A percentile compares a stretch with the other conserved stretches of the same genome.
Evolutionary conservation across 768 basidiomycete species (phyloP).

Genomic region (Boletus patriciae): DNA sequence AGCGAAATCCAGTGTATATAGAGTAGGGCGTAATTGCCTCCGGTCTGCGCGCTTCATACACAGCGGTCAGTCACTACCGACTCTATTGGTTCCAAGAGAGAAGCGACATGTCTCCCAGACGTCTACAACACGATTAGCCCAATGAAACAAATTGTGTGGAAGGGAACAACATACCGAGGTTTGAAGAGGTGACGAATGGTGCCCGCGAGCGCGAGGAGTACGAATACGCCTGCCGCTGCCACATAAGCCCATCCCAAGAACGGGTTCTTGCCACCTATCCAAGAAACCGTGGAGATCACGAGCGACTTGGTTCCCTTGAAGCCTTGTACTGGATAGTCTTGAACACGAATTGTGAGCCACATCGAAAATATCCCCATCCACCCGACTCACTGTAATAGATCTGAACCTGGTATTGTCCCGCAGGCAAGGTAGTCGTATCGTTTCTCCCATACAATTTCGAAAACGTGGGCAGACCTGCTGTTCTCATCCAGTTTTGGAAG

Average conservation of each 20-base stretch:
- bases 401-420: constrained; percentile 73
- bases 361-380: not conserved
- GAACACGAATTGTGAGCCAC: constrained; percentile 4
- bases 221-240: constrained; percentile 82
- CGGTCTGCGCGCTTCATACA: constrained; percentile 1
- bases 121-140: constrained; percentile 42
- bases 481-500: constrained; percentile 99
- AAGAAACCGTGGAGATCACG: constrained; percentile 95
- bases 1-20: constrained; percentile 19
- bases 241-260: constrained; percentile 99
- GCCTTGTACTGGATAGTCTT: constrained; percentile 89
- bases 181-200: constrained; percentile 91
- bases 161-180: constrained; percentile 62
- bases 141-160: not conserved
- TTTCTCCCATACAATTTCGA: constrained; percentile 94
- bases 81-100: constrained; percentile 76
- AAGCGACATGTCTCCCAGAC: constrained; percentile 82
- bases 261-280: constrained; percentile 98
- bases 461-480: constrained; percentile 95
- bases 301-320: constrained; percentile 96
- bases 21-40: constrained; percentile 10
- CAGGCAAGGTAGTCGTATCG: constrained; percentile 66
- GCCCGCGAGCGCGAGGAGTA: constrained; percentile 82
- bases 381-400: constrained; percentile 69
- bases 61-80: not conserved